These are phyloP conservation scores for Aciculosporium take DNA, from an alignment of 2,329 filamentous ascomycete genomes.

Conservation along the genomic window DNA sequence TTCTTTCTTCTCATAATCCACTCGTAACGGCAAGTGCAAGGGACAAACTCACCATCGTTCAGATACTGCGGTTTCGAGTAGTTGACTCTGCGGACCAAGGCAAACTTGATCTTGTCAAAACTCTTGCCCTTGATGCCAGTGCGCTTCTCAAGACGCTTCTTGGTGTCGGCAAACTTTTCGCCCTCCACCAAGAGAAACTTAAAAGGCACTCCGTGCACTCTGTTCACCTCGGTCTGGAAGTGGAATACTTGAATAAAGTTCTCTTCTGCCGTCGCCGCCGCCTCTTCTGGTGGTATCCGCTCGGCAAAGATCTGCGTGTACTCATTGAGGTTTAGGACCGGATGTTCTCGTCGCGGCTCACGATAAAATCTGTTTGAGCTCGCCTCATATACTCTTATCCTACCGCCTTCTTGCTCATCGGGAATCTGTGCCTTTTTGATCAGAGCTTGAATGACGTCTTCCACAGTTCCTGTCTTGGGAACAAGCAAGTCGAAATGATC, in stretches of 20 bases:
- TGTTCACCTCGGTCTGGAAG: conserved; percentile 78
- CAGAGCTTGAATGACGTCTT: conserved; percentile 62
- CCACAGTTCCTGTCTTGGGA: conserved; percentile 67
- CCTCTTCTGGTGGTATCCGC: conserved; percentile 59
- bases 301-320: conserved; percentile 74
- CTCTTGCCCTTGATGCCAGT: conserved; percentile 95
- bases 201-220: conserved; percentile 81
- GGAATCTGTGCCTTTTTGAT: conserved; percentile 69
- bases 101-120: conserved; percentile 97
- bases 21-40: neutral
- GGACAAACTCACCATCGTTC: conserved; percentile 59
- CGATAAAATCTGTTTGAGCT: conserved; percentile 75
- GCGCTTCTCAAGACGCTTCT: conserved; percentile 82
- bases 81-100: conserved; percentile 54
- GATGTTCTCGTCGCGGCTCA: conserved; percentile 53
- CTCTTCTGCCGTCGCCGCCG: conserved; percentile 37
- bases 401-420: conserved; percentile 54
- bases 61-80: conserved; percentile 74
- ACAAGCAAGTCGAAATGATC: conserved; percentile 74
- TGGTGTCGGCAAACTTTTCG: conserved; percentile 81
- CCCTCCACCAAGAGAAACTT: conserved; percentile 75
- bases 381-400: conserved; percentile 69
- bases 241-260: conserved; percentile 72
- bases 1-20: neutral
- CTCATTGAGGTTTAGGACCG: conserved; percentile 72